These are phyloP conservation scores for Elsinoe fawcettii DNA, from an alignment of 2,329 filamentous ascomycete species.

Conservation along the genomic window DNA sequence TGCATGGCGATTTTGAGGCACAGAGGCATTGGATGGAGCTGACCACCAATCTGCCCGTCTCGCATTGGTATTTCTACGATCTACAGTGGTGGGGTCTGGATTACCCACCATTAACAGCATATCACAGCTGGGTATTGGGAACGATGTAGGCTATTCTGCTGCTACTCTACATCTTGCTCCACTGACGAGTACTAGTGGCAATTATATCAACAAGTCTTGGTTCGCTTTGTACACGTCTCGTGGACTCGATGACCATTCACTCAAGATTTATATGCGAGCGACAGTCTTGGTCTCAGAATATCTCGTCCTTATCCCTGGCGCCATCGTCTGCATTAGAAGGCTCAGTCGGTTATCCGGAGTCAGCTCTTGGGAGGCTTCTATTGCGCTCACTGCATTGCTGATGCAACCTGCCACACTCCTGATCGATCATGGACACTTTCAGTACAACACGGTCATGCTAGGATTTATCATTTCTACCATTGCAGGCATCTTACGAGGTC, in stretches of 20 bases:
- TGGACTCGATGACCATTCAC: conserved; percentile 64
- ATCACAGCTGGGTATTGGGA: conserved; percentile 94
- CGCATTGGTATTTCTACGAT: conserved; percentile 97
- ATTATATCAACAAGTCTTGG: conserved; percentile 72
- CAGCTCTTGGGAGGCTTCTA: conserved; percentile 70
- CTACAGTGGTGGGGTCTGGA: conserved; percentile 96
- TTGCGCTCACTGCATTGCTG: conserved; percentile 81
- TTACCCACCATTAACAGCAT: conserved; percentile 94
- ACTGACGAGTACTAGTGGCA: conserved; percentile 46
- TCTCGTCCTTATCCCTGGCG: conserved; percentile 76
- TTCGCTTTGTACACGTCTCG: conserved; percentile 79
- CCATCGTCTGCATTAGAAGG: conserved; percentile 75
- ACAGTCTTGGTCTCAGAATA: conserved; percentile 90
- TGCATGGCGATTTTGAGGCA: conserved; percentile 96
- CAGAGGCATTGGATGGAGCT: conserved; percentile 99
- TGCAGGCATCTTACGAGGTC: conserved; percentile 78
- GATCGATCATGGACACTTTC: conserved; percentile 92
- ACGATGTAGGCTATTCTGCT: conserved; percentile 51
- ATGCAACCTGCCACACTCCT: conserved; percentile 88
- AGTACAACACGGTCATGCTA: conserved; percentile 98
- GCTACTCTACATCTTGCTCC: neutral
- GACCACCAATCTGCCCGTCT: conserved; percentile 78
- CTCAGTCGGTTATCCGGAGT: conserved; percentile 70
- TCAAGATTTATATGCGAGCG: conserved; percentile 94
- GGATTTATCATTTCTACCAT: conserved; percentile 80